Conservation (phyloP, 805 yeast species). For the Hanseniaspora jakobsenii region DNA sequence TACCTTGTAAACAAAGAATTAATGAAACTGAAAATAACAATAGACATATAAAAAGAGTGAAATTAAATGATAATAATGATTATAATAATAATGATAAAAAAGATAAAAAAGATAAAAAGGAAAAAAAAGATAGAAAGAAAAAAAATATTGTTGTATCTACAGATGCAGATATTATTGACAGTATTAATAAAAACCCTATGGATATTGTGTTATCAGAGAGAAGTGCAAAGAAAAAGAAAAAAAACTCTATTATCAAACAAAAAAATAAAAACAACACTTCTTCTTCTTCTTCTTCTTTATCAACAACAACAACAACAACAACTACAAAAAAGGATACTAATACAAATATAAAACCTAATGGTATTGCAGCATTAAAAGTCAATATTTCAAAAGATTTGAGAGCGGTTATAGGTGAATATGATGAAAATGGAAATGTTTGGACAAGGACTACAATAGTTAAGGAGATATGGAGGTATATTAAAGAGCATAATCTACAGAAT, state of each 20-base stretch:
- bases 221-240: background rate
- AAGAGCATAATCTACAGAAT: constrained; percentile 48
- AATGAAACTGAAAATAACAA: background rate
- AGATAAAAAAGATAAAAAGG: background rate
- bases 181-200: background rate
- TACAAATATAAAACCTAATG: constrained; percentile 2
- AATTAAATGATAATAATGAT: background rate
- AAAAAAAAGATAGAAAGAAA: background rate
- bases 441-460: constrained; percentile 58
- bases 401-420: background rate
- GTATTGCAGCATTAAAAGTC: constrained; percentile 1
- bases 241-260: background rate
- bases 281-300: no score
- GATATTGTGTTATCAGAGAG: background rate
- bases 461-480: constrained; percentile 58
- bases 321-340: no score
- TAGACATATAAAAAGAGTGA: background rate
- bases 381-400: background rate
- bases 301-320: no score
- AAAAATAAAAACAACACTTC: background rate
- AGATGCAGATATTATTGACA: no score
- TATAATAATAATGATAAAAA: background rate
- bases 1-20: background rate
- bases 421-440: constrained; percentile 1
- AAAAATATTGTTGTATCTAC: no score